Conservation (phyloP, 1,284 basidiomycete species). For the Kalmanozyma brasiliensis region DNA sequence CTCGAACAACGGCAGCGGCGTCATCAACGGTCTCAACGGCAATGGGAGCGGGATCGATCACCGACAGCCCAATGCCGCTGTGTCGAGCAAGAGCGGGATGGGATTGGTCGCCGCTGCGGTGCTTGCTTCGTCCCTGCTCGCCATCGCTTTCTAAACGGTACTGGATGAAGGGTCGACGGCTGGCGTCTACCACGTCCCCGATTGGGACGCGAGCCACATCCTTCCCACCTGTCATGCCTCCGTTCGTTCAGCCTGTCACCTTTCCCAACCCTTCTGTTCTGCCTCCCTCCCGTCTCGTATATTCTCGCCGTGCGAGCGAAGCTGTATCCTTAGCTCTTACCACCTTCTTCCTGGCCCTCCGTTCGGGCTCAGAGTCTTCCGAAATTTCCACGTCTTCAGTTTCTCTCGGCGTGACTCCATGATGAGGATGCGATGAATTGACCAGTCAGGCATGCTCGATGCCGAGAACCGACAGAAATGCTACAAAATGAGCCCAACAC, state of each 20-base stretch:
- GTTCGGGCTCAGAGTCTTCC: conserved; percentile 29
- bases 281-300: neutral
- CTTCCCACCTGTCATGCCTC: neutral
- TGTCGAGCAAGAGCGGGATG: neutral
- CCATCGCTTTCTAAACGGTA: conserved; percentile 21
- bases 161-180: neutral
- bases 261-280: neutral
- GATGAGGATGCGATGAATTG: neutral
- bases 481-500: neutral
- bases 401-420: neutral
- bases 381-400: neutral
- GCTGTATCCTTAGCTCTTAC: conserved; percentile 40
- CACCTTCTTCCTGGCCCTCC: conserved; percentile 33
- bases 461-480: neutral
- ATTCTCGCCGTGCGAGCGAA: too few species aligned
- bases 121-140: conserved; percentile 8
- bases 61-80: conserved; percentile 21
- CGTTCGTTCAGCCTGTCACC: too few species aligned
- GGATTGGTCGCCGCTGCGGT: conserved; percentile 6
- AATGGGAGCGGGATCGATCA: conserved; percentile 29
- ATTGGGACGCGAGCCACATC: conserved; percentile 17
- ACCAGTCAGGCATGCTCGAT: too few species aligned
- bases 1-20: neutral
- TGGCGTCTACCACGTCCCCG: conserved; percentile 18
- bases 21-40: conserved; percentile 6